These are phyloP conservation scores for Clavispora fructus DNA, from an alignment of 805 yeast species.

Conservation along the genomic window DNA sequence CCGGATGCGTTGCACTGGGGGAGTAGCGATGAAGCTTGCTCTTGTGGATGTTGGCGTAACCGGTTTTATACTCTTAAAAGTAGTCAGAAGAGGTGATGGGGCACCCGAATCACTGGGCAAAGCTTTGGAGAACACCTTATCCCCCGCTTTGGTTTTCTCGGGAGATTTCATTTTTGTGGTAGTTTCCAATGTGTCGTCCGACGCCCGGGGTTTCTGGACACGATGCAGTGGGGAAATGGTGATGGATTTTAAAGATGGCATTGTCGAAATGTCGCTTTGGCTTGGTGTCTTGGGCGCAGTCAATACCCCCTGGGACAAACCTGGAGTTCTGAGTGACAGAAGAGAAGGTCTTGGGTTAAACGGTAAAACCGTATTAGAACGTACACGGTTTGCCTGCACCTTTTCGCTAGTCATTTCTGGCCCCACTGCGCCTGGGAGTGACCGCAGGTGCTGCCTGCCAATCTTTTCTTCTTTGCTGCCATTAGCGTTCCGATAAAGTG, in stretches of 20 bases:
- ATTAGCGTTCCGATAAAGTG: not conserved
- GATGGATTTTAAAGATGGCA: constrained; percentile 35
- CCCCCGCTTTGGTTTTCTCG: not conserved
- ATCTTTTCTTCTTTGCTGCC: not conserved
- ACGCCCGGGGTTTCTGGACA: not conserved
- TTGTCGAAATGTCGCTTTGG: constrained; percentile 15
- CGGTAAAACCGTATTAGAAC: not conserved
- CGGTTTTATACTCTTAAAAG: constrained; percentile 3
- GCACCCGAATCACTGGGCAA: not conserved
- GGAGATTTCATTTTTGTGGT: not conserved
- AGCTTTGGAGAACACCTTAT: not conserved
- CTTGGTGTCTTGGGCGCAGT: constrained; percentile 12
- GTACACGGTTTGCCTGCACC: not conserved
- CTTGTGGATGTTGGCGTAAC: not conserved
- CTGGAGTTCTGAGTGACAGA: constrained; percentile 4
- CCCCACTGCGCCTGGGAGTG: not conserved
- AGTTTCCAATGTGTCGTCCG: not conserved
- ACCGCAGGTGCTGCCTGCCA: not conserved
- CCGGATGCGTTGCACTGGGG: not conserved
- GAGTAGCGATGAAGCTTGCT: not conserved
- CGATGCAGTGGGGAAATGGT: constrained; percentile 33
- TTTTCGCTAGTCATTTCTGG: not conserved
- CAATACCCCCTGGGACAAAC: constrained; percentile 7
- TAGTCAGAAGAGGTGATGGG: not conserved
- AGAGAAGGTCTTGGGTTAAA: constrained; percentile 4